Base-by-base conservation (phyloP, 2,329 filamentous ascomycete genomes). In the Cytospora chrysosperma region DNA sequence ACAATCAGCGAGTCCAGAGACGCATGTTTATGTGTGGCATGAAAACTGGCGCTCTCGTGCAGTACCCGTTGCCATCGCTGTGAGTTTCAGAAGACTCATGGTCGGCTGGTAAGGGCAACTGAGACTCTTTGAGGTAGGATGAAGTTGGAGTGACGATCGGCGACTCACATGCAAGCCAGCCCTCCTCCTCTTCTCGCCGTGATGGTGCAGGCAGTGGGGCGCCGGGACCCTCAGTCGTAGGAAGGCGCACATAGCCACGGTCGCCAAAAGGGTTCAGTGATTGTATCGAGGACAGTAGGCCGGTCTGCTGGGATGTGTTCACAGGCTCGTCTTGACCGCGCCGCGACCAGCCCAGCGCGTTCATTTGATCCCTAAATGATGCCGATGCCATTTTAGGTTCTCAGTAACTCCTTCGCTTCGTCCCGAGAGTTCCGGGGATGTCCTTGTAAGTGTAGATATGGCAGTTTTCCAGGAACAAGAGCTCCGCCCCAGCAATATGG, bases 351-450 rank as follows among this genome's bases (percentile, higher is more conserved):
- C 95, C 95, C 72, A 98, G 79, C 65, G 92, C 95, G 82, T 92
- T 96, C 83, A 98, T 93, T 26, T 92, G 96, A 77, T 97, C 92
- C 75, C 93, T 88, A 77, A 99, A 98, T 54, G 92, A 91, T 69
- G 88, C 82, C 69, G 93, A 94, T 66, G 93, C 90, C 93, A 97
- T 97, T 67, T 49, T 65, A 52, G 26, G 30, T 19, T 32, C 43
- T 12, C 34, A 34, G 43, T 50, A 30, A 47, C 51, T 30, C n/a
- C 4, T 49, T 17, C 32, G 47, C 19, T 52, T 56, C 60, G 40
- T 57, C 56, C 50, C 56, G 52, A 32, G 56, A 17, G 50, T 59
- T 59, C 56, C 58, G 59, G 63, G 27, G 21, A 13, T 53, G 9
- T 27, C 3, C 50, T 52, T 47, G 30, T 27, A 34, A 32, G 27